phyloP scores from a whole-genome alignment of 2,329 filamentous ascomycete species.

The Ceratocystis diversiconidia region DNA sequence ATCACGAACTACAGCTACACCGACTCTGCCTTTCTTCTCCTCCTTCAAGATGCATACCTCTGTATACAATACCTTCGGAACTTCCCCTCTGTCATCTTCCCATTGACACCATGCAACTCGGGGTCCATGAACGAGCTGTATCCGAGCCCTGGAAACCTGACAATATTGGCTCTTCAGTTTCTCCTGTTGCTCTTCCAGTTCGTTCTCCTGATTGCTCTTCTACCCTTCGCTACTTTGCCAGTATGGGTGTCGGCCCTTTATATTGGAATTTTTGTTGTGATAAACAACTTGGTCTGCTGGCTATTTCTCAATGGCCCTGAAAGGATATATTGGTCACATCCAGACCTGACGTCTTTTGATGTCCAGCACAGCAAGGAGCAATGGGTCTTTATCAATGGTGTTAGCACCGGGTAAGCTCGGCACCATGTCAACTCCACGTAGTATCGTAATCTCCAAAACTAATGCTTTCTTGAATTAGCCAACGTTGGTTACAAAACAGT shows the following conservation, averaged over 20 bases:
- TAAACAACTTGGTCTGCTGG: conserved; percentile 38
- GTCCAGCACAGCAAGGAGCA: conserved; percentile 47
- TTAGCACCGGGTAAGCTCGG: conserved; percentile 42
- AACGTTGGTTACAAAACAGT: conserved; percentile 56
- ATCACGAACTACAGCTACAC: conserved; percentile 49
- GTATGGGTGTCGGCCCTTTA: conserved; percentile 33
- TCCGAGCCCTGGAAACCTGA: conserved; percentile 41
- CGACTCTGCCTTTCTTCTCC: conserved; percentile 37
- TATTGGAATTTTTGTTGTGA: conserved; percentile 31
- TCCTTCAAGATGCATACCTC: conserved; percentile 22
- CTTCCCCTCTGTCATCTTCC: conserved; percentile 48
- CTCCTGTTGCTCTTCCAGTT: conserved; percentile 45
- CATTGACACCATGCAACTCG: conserved; percentile 38
- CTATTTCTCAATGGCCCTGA: conserved; percentile 38
- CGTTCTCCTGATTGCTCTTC: conserved; percentile 46
- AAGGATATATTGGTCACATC: conserved; percentile 37
- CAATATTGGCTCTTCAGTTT: conserved; percentile 42
- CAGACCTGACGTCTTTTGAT: conserved; percentile 35
- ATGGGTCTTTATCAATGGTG: conserved; percentile 71
- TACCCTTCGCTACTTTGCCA: conserved; percentile 33
- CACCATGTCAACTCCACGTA: not conserved
- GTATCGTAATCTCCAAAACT: conserved; percentile 16
- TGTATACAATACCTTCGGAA: conserved; percentile 37
- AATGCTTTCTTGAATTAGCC: conserved; percentile 24
- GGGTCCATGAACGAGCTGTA: conserved; percentile 50